Evolutionary conservation across 2,329 filamentous ascomycete genomes (phyloP).

Genomic region (Lachnellula hyalina): DNA sequence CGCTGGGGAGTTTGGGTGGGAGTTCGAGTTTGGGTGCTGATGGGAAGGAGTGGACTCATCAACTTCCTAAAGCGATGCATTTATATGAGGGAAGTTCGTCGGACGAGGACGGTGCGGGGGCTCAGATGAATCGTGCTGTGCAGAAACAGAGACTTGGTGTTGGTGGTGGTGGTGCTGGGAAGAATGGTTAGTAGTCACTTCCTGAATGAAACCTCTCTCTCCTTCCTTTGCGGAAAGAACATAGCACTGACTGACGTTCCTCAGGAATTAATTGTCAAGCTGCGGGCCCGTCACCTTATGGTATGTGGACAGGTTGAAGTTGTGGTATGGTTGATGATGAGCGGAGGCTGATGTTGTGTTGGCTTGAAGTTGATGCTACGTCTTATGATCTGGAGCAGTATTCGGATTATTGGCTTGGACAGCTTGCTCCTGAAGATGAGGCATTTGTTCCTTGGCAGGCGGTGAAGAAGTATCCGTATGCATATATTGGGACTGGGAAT

Average conservation of each 20-base stretch:
- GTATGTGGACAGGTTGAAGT: background rate
- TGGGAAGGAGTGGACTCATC: background rate
- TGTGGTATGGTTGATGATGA: too few species aligned
- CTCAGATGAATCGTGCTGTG: background rate
- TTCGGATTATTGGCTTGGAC: slow-evolving; percentile 14
- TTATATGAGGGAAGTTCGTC: background rate
- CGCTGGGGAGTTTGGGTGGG: background rate
- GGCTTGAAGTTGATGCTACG: background rate
- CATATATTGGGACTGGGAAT: slow-evolving; percentile 52
- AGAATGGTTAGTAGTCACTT: background rate
- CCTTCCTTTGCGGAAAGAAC: too few species aligned
- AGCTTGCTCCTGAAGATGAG: slow-evolving; percentile 26
- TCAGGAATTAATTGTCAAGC: background rate
- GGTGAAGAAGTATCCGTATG: slow-evolving; percentile 53
- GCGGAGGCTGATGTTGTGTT: background rate
- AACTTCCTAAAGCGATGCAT: background rate
- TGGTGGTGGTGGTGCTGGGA: background rate
- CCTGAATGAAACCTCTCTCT: background rate
- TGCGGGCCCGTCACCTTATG: background rate
- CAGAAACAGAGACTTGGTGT: too few species aligned
- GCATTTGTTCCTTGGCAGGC: slow-evolving; percentile 48
- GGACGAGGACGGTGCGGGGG: background rate
- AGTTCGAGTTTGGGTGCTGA: background rate
- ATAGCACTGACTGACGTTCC: background rate
- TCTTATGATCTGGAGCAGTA: background rate